Percentiles rank a stretch among this genome's conserved stretches.
These are phyloP conservation scores for Coniferiporia weirii DNA, from an alignment of 1,284 basidiomycete species.

Conservation along the genomic window DNA sequence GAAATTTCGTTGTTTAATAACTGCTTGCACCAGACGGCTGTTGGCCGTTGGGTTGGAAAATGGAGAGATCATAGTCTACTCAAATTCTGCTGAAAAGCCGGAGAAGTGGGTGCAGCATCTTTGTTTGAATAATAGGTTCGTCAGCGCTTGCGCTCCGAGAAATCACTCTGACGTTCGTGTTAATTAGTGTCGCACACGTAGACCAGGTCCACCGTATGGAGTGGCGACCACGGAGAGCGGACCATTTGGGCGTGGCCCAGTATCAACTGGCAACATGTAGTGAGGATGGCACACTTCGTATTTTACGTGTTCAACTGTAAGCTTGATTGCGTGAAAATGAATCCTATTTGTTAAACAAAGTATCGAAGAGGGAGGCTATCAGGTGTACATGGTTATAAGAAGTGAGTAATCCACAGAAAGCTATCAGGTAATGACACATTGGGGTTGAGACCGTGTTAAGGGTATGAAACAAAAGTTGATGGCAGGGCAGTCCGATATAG, in stretches of 20 bases:
- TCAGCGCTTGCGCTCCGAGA: conserved; percentile 2
- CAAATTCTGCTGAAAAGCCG: conserved; percentile 28
- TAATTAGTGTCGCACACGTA: conserved; percentile 53
- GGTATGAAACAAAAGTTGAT: conserved; percentile 55
- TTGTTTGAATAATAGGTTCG: conserved; percentile 46
- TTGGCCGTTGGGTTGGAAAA: conserved; percentile 71
- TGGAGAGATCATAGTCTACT: conserved; percentile 59
- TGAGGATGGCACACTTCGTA: conserved; percentile 62
- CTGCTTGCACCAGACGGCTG: conserved; percentile 39
- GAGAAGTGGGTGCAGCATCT: conserved; percentile 46
- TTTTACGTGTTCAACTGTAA: conserved; percentile 21
- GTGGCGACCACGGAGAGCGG: conserved; percentile 47
- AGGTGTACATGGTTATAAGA: conserved; percentile 64
- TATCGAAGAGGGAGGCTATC: conserved; percentile 35
- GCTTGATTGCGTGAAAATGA: conserved; percentile 9
- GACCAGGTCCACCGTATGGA: conserved; percentile 65
- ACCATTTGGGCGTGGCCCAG: conserved; percentile 16
- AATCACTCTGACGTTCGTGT: not conserved
- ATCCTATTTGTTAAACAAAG: conserved; percentile 25
- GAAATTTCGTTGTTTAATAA: not conserved
- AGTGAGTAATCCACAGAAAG: conserved; percentile 40
- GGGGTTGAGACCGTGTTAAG: conserved; percentile 46
- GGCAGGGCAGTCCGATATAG: conserved; percentile 18
- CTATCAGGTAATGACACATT: conserved; percentile 64
- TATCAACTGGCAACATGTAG: conserved; percentile 51